Percentiles rank a stretch among this genome's conserved stretches.
Conservation (phyloP, 768 basidiomycete species). For the Pleurotus tuber-regium region DNA sequence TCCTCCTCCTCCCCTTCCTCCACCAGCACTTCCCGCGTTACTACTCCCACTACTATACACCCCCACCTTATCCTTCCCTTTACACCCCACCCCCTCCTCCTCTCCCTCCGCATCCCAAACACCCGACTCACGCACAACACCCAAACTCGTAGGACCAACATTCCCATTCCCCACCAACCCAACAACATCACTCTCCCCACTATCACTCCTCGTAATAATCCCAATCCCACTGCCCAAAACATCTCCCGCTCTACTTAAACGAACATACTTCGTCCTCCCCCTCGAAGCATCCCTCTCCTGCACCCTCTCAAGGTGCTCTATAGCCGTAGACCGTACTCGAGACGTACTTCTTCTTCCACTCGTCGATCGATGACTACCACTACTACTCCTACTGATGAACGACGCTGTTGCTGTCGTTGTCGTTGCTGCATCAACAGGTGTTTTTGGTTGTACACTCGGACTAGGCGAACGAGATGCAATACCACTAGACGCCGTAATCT, state of each 20-base stretch:
- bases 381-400: not conserved
- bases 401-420: constrained; percentile 4
- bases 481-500: not conserved
- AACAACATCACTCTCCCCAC: constrained; percentile 1
- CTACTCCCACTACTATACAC: not conserved
- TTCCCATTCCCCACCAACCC: not conserved
- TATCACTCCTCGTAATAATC: constrained; percentile 3
- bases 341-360: constrained; percentile 25
- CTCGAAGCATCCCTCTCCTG: not conserved
- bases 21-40: too few species aligned
- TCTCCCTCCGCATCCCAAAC: not conserved
- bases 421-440: constrained; percentile 34
- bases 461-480: constrained; percentile 43
- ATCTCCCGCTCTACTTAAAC: not conserved
- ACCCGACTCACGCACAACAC: not conserved
- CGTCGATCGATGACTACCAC: constrained; percentile 9
- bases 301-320: not conserved
- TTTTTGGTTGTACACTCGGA: constrained; percentile 44
- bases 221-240: not conserved
- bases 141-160: not conserved
- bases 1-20: too few species aligned
- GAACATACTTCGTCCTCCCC: not conserved
- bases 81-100: not conserved
- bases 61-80: not conserved
- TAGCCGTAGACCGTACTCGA: not conserved